Evolutionary conservation across 2,329 filamentous ascomycete species (phyloP).

Genomic region (Aspergillus phoenicis): DNA sequence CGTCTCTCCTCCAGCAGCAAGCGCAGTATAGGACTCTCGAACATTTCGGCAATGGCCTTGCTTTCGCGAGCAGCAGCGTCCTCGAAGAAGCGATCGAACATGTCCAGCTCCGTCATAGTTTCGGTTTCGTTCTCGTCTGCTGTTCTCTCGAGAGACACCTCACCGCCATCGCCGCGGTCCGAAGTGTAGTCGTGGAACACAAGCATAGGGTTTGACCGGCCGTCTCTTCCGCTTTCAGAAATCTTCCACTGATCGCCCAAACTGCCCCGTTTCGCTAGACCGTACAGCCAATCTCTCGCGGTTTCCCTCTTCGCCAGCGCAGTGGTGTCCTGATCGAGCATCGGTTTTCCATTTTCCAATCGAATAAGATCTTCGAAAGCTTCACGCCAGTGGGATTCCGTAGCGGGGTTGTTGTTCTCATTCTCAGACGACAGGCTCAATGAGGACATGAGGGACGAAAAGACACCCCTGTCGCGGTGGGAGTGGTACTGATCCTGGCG

Average conservation of each 20-base stretch:
- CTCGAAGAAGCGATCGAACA: constrained; percentile 54
- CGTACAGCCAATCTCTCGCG: constrained; percentile 44
- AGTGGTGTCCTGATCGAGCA: constrained; percentile 39
- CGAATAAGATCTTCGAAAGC: constrained; percentile 63
- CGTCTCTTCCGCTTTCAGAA: constrained; percentile 19
- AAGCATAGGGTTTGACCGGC: constrained; percentile 28
- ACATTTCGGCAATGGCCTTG: constrained; percentile 30
- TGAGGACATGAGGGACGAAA: constrained; percentile 40
- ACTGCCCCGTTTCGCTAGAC: constrained; percentile 45
- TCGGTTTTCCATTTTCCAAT: constrained; percentile 48
- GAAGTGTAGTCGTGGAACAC: constrained; percentile 23
- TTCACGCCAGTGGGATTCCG: constrained; percentile 54
- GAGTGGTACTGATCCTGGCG: constrained; percentile 40
- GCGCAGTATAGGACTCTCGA: constrained; percentile 39
- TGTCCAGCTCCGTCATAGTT: constrained; percentile 53
- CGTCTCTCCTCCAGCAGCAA: constrained; percentile 38
- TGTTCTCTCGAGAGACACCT: constrained; percentile 22
- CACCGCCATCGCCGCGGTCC: constrained; percentile 6
- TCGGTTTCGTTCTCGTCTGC: constrained; percentile 36
- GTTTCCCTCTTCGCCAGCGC: constrained; percentile 31
- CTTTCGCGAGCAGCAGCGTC: constrained; percentile 39
- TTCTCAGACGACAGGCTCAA: constrained; percentile 34
- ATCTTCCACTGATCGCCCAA: constrained; percentile 44
- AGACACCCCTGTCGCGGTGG: constrained; percentile 31
- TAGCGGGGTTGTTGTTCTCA: constrained; percentile 24